Percentiles rank a stretch among this genome's conserved stretches.
Conservation (phyloP, 1,284 basidiomycete species). For the Leccinum fuscescens region DNA sequence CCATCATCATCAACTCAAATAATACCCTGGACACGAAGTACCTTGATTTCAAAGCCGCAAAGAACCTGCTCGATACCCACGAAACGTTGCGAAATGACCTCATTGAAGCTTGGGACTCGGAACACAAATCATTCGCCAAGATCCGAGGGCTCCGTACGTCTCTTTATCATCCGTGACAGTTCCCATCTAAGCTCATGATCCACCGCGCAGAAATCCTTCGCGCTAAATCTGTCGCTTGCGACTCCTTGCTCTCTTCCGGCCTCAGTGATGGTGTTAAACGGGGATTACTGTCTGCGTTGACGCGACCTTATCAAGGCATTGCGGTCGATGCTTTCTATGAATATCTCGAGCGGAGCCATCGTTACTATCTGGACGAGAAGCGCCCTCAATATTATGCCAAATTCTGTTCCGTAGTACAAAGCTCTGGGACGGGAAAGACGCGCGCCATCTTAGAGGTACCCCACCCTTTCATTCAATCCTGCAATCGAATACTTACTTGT, state of each 20-base stretch:
- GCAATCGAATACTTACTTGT: not conserved
- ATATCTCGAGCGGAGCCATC: no score
- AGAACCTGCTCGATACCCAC: not conserved
- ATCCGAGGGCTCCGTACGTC: not conserved
- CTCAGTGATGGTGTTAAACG: not conserved
- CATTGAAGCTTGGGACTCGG: not conserved
- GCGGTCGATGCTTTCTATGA: no score
- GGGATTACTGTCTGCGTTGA: no score
- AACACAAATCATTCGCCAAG: not conserved
- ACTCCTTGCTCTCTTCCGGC: not conserved
- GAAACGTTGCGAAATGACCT: not conserved
- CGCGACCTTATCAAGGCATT: no score
- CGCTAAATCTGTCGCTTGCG: not conserved
- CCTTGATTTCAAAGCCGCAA: not conserved
- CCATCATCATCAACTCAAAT: not conserved
- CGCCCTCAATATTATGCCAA: not conserved
- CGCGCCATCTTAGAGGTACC: not conserved
- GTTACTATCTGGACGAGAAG: no score
- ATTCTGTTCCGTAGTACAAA: not conserved
- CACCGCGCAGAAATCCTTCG: not conserved
- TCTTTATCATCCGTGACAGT: not conserved
- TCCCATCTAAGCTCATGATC: not conserved
- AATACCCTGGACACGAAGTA: not conserved
- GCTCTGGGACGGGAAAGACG: not conserved
- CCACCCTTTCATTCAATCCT: no score